Base-by-base conservation (phyloP, 139 green algal genomes). In the Chlamydomonas incerta region DNA sequence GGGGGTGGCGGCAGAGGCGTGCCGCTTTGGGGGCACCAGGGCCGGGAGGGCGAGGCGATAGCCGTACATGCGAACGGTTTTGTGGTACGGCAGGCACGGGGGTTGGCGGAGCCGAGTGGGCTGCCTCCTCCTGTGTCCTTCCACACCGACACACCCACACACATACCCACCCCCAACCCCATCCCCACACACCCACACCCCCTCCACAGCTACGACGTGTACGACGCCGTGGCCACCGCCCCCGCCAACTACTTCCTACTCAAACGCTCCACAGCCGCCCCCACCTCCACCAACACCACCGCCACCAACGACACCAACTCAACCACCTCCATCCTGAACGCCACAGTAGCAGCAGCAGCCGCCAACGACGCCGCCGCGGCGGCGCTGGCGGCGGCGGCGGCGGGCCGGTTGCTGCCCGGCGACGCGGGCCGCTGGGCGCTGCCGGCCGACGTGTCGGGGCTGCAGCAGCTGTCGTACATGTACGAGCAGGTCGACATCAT, bases 351-450 rank as follows among this genome's bases (percentile, higher is more conserved):
- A n/a, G n/a, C n/a, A n/a, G n/a, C n/a, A n/a, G 55, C 55, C 55
- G 55, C 55, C 55, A 24, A 23, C 55, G 11, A 23, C 28, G 35
- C 28, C n/a, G 17, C 24, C 28, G 47, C 68, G 17, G 63, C 41
- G 10, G 46, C 63, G 28, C 41, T 63, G 3, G 62, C 29, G 15
- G 52, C 34, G 28, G 3, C 35, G 35, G 37, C 55, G 24, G 60
- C 87, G 1, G 8, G 18, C 60, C 31, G 3, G 62, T 71, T 60
- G 17, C 24, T 34, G 20, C 50, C 82, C 0, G 87, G 87, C 50
- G 33, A 63, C 18, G 62, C 87, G 0, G 72, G 69, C 18, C 82
- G 87, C 10, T 91, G 82, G 82, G 41, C 37, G 34, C 82, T 91
- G 76, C 82, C 76, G 2, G 87, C 87, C 35, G 87, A 88, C 63